These are phyloP conservation scores for Stylosanthes scabra DNA, from an alignment of 331 rosid genomes.

Conservation along the genomic window DNA sequence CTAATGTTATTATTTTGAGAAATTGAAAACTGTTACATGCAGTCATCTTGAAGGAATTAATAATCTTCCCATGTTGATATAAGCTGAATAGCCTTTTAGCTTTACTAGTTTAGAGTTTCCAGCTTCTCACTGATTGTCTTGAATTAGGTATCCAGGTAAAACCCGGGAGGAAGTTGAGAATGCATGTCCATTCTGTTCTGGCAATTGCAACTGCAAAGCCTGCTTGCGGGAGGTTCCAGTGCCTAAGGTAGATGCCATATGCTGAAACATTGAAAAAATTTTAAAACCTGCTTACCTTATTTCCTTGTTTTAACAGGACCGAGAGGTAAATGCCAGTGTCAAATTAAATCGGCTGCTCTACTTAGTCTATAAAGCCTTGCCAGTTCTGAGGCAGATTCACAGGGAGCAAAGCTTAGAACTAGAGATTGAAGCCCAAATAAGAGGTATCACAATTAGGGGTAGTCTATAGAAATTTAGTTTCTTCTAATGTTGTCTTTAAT, in stretches of 20 bases:
- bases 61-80: constrained; percentile 20
- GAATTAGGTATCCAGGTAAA: constrained; percentile 70
- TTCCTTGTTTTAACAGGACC: constrained; percentile 47
- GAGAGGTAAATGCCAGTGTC: constrained; percentile 38
- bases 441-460: constrained; percentile 45
- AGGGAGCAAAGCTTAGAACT: constrained; percentile 64
- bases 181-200: constrained; percentile 64
- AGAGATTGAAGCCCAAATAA: constrained; percentile 62
- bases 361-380: constrained; percentile 62
- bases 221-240: constrained; percentile 61
- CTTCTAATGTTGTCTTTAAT: not conserved
- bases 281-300: constrained; percentile 7
- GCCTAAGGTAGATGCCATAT: constrained; percentile 37
- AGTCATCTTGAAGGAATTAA: constrained; percentile 16
- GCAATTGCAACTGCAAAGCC: constrained; percentile 79
- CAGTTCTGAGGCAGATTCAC: constrained; percentile 67
- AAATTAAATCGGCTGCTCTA: constrained; percentile 56
- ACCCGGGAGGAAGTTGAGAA: constrained; percentile 54
- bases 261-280: constrained; percentile 15
- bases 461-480: constrained; percentile 12
- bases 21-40: not conserved
- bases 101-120: constrained; percentile 6
- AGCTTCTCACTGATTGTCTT: constrained; percentile 34
- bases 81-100: constrained; percentile 11
- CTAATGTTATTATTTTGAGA: not conserved